These are phyloP conservation scores for Colletotrichum nymphaeae DNA, from an alignment of 2,329 filamentous ascomycete species.

Conservation along the genomic window DNA sequence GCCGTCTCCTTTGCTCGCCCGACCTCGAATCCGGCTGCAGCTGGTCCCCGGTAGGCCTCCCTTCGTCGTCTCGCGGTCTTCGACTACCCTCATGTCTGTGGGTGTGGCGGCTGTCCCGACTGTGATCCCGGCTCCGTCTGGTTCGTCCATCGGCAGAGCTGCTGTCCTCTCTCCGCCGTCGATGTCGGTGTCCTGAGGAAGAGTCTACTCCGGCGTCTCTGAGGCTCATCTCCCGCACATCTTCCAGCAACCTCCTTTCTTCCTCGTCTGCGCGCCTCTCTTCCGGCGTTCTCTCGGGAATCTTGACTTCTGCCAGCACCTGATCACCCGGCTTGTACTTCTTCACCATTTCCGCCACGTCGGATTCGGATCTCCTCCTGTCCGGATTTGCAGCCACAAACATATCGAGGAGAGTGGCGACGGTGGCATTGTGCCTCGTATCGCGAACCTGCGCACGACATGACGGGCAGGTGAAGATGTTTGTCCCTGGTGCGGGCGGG, in stretches of 20 bases:
- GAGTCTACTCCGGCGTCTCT: slow-evolving; percentile 69
- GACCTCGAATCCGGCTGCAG: slow-evolving; percentile 51
- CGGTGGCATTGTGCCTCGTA: slow-evolving; percentile 89
- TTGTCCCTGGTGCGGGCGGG: slow-evolving; percentile 58
- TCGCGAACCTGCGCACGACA: slow-evolving; percentile 89
- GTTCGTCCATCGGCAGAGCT: slow-evolving; percentile 31
- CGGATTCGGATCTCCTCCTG: slow-evolving; percentile 74
- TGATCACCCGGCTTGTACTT: slow-evolving; percentile 86
- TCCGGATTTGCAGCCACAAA: slow-evolving; percentile 84
- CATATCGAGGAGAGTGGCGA: slow-evolving; percentile 91
- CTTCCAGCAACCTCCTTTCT: slow-evolving; percentile 76
- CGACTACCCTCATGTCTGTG: slow-evolving; percentile 45
- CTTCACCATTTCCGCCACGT: slow-evolving; percentile 80
- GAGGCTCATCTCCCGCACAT: slow-evolving; percentile 80
- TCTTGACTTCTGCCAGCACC: slow-evolving; percentile 74
- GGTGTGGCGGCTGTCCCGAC: slow-evolving; percentile 38
- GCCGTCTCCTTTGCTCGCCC: slow-evolving; percentile 47
- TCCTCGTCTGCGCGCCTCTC: slow-evolving; percentile 70
- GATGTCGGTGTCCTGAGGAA: slow-evolving; percentile 42
- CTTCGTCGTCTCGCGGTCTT: slow-evolving; percentile 43
- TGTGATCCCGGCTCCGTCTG: slow-evolving; percentile 35
- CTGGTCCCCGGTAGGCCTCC: slow-evolving; percentile 49
- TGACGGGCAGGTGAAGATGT: slow-evolving; percentile 87
- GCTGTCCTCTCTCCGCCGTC: slow-evolving; percentile 38
- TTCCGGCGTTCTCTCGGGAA: slow-evolving; percentile 61